A percentile compares a stretch with the other conserved stretches of the same genome.
phyloP scores from a whole-genome alignment of 345 rosid genomes.

The Cardamine chenopodiifolia region DNA sequence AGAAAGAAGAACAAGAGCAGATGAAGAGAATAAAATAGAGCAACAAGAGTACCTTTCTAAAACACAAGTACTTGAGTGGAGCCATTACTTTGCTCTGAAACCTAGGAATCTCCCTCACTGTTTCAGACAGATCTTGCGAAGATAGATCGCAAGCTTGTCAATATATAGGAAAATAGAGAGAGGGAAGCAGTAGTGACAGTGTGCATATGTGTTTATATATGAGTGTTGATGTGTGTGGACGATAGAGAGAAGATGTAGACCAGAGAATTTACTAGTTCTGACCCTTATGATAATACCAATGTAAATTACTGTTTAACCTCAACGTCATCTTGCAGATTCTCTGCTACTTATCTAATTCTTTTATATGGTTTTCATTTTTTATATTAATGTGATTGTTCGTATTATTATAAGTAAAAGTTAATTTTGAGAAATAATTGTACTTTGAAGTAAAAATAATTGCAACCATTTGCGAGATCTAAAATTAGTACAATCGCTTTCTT shows the following conservation, averaged over 20 bases:
- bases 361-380: not conserved
- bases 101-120: conserved; percentile 35
- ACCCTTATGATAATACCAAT: conserved; percentile 20
- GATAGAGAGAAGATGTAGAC: conserved; percentile 36
- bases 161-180: conserved; percentile 34
- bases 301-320: conserved; percentile 37
- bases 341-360: conserved; percentile 28
- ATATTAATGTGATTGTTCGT: conserved; percentile 21
- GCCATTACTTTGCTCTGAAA: conserved; percentile 49
- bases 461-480: conserved; percentile 36
- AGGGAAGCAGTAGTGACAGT: conserved; percentile 34
- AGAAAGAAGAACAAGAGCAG: conserved; percentile 36
- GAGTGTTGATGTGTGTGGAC: conserved; percentile 38
- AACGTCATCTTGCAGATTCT: conserved; percentile 39
- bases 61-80: conserved; percentile 48
- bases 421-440: not conserved
- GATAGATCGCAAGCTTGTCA: conserved; percentile 42
- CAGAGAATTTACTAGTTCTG: conserved; percentile 35
- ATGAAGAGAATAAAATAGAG: conserved; percentile 48
- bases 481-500: conserved; percentile 28
- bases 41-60: conserved; percentile 52
- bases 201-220: conserved; percentile 28
- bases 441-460: conserved; percentile 24
- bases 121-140: conserved; percentile 41
- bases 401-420: conserved; percentile 6